phyloP scores from a whole-genome alignment of 2,329 filamentous ascomycete species.

The Ophiostoma tasmaniense region DNA sequence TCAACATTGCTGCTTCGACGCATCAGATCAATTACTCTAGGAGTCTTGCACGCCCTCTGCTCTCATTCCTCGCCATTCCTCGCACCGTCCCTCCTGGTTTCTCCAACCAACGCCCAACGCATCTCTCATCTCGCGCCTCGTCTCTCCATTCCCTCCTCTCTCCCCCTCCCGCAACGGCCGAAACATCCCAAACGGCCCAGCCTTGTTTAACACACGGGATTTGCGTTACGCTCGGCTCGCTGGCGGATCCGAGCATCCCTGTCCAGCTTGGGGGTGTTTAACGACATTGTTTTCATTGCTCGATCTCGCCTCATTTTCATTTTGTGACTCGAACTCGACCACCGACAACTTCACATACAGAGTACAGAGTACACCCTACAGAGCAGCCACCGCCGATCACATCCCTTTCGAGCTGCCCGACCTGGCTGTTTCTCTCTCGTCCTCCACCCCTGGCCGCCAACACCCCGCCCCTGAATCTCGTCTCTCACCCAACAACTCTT shows the following conservation, averaged over 20 bases:
- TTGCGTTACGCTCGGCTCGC: slow-evolving; percentile 13
- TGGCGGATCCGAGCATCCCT: too few relatives aligned
- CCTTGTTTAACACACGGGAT: slow-evolving; percentile 10
- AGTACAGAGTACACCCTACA: background rate
- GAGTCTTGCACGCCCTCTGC: background rate
- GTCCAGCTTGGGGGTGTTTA: background rate
- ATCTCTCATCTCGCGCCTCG: background rate
- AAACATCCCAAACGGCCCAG: slow-evolving; percentile 11
- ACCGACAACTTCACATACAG: too few relatives aligned
- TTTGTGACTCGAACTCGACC: too few relatives aligned
- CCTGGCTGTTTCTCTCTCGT: background rate
- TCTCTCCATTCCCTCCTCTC: background rate
- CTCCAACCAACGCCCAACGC: background rate
- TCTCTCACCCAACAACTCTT: background rate
- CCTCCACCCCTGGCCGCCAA: background rate
- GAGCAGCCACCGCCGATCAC: background rate
- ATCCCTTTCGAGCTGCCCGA: background rate
- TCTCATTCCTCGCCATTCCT: background rate
- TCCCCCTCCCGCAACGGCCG: slow-evolving; percentile 10
- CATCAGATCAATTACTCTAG: background rate
- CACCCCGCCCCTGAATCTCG: background rate
- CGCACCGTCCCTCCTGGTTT: background rate
- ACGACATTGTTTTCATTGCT: too few relatives aligned
- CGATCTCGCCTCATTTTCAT: too few relatives aligned
- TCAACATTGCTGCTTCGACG: too few relatives aligned